Percentiles rank a stretch among this genome's conserved stretches.
These are phyloP conservation scores for Lineolata rhizophorae DNA, from an alignment of 495 filamentous ascomycete species.

Conservation along the genomic window DNA sequence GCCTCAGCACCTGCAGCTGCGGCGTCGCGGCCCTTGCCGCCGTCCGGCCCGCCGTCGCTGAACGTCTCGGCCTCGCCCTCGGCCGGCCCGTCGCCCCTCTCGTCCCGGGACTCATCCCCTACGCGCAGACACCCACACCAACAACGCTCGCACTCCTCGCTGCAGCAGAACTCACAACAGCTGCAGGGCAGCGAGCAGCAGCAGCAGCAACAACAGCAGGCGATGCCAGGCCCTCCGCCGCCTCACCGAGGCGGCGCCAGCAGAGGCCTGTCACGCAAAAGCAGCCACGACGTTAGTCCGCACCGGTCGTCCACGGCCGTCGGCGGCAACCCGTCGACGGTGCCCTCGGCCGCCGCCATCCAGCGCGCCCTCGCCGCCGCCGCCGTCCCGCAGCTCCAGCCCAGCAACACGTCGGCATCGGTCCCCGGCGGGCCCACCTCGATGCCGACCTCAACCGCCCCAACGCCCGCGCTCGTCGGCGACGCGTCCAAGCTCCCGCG, in stretches of 20 bases:
- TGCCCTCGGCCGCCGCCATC: slow-evolving; percentile 35
- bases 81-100: background rate
- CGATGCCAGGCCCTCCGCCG: background rate
- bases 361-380: slow-evolving; percentile 42
- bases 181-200: no score
- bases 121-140: background rate
- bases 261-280: slow-evolving; percentile 36
- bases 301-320: slow-evolving; percentile 22
- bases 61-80: background rate
- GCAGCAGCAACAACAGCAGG: background rate
- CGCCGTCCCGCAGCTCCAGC: slow-evolving; percentile 29
- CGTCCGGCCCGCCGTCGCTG: background rate
- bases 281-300: slow-evolving; percentile 47
- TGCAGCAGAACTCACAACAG: no score
- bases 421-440: no score
- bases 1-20: no score
- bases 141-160: background rate
- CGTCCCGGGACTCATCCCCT: background rate
- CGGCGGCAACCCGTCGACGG: slow-evolving; percentile 17
- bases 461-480: no score
- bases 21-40: no score
- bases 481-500: slow-evolving; percentile 36
- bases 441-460: no score
- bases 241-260: background rate
- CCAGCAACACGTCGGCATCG: slow-evolving; percentile 17